Percentiles rank a stretch among this genome's conserved stretches.
Evolutionary conservation across 306 rosid genomes (phyloP).

Genomic region (Amphicarpaea edgeworthii): DNA sequence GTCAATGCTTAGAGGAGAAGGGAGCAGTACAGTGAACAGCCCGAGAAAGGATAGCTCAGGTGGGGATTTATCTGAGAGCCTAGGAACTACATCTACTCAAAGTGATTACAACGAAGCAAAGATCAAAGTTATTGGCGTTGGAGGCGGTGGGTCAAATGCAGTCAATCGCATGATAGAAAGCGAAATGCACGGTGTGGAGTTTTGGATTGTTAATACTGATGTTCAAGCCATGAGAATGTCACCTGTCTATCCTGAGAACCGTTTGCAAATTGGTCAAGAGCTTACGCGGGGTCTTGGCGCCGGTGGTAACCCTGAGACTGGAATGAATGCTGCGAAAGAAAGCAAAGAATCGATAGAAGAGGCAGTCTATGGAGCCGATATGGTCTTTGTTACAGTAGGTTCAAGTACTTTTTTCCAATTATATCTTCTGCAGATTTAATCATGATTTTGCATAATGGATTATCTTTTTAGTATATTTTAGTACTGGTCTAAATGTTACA

Average conservation of each 20-base stretch:
- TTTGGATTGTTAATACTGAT: conserved; percentile 90
- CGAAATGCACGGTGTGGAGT: conserved; percentile 85
- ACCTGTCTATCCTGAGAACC: conserved; percentile 73
- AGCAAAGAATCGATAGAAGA: conserved; percentile 77
- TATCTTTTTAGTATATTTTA: background rate
- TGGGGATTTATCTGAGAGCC: conserved; percentile 60
- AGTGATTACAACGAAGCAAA: conserved; percentile 68
- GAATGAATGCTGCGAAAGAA: conserved; percentile 92
- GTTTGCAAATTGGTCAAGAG: conserved; percentile 86
- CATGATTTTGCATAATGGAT: background rate
- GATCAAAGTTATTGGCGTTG: conserved; percentile 86
- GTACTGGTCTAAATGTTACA: conserved; percentile 7
- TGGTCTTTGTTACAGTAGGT: conserved; percentile 89
- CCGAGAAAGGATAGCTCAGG: conserved; percentile 63
- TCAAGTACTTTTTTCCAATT: conserved; percentile 42
- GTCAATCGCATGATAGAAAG: conserved; percentile 95
- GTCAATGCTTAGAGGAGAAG: conserved; percentile 84
- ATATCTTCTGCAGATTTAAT: conserved; percentile 26
- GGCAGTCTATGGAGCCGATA: conserved; percentile 78
- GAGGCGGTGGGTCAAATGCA: conserved; percentile 94
- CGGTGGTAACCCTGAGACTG: conserved; percentile 89
- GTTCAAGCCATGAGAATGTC: conserved; percentile 88
- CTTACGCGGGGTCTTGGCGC: conserved; percentile 94
- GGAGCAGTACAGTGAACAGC: conserved; percentile 48
- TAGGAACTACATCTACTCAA: conserved; percentile 51